These are phyloP conservation scores for Colletotrichum truncatum DNA, from an alignment of 2,329 filamentous ascomycete species.

Conservation along the genomic window DNA sequence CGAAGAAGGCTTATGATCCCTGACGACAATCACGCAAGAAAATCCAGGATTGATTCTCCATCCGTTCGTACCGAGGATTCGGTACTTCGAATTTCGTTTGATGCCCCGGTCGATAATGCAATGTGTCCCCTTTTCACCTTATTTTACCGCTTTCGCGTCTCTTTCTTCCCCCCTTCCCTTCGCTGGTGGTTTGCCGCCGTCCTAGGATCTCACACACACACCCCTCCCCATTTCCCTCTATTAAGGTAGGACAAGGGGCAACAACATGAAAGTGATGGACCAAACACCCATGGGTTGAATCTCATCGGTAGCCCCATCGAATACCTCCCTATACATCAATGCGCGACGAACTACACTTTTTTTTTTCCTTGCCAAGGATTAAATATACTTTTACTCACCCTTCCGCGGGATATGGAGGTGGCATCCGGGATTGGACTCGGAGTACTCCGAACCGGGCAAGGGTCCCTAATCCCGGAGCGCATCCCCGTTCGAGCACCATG, in stretches of 20 bases:
- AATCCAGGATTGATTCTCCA: slow-evolving; percentile 19
- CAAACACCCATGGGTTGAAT: slow-evolving; percentile 7
- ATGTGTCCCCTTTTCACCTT: neutral
- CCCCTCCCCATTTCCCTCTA: neutral
- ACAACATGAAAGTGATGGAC: neutral
- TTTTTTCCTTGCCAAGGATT: too few species aligned
- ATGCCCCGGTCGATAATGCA: neutral
- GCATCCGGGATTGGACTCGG: neutral
- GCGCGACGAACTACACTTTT: slow-evolving; percentile 4
- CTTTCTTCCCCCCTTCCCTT: neutral
- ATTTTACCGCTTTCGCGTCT: neutral
- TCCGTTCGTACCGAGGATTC: slow-evolving; percentile 27
- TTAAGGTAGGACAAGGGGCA: neutral
- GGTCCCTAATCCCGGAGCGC: slow-evolving; percentile 12
- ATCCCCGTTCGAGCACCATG: slow-evolving; percentile 5
- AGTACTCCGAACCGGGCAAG: slow-evolving; percentile 11
- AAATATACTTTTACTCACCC: too few species aligned
- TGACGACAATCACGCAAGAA: slow-evolving; percentile 22
- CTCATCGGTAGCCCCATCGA: neutral
- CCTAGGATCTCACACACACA: too few species aligned
- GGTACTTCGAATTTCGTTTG: slow-evolving; percentile 26
- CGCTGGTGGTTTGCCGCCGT: neutral
- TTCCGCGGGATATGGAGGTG: too few species aligned
- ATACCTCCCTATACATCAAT: neutral
- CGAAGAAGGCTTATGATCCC: slow-evolving; percentile 4